These are phyloP conservation scores for Didymella glomerata DNA, from an alignment of 2,329 filamentous ascomycete species.

Conservation along the genomic window DNA sequence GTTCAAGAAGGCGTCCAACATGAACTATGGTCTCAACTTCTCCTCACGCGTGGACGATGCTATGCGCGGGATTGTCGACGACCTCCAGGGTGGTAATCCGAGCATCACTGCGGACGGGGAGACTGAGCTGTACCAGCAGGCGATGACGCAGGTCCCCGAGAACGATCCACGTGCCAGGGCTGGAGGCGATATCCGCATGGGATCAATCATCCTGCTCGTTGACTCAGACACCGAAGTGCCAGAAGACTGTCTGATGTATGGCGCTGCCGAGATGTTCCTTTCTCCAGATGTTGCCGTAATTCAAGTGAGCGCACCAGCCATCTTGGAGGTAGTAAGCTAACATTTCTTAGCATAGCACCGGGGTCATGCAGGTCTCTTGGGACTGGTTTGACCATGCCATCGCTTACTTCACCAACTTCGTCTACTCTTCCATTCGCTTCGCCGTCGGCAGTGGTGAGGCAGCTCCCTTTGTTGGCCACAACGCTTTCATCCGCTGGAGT, in stretches of 20 bases:
- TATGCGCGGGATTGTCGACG: conserved; percentile 56
- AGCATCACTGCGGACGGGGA: conserved; percentile 40
- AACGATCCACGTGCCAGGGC: conserved; percentile 74
- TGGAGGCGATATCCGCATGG: conserved; percentile 84
- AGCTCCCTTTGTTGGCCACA: conserved; percentile 80
- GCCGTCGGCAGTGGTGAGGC: conserved; percentile 75
- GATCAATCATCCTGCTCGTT: conserved; percentile 79
- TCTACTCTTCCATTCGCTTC: conserved; percentile 77
- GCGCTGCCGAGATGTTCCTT: conserved; percentile 82
- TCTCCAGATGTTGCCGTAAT: conserved; percentile 80
- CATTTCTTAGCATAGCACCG: conserved; percentile 62
- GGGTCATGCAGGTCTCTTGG: conserved; percentile 75
- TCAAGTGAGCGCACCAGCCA: conserved; percentile 54
- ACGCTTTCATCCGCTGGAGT: conserved; percentile 76
- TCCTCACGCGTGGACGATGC: conserved; percentile 69
- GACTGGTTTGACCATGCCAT: conserved; percentile 79
- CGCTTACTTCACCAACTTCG: conserved; percentile 80
- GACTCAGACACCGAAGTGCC: conserved; percentile 57
- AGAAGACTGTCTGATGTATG: conserved; percentile 77
- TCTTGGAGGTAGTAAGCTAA: too few relatives aligned
- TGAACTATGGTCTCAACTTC: conserved; percentile 72
- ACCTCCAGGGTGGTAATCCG: conserved; percentile 34
- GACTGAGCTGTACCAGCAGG: conserved; percentile 25
- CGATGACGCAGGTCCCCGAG: conserved; percentile 70
- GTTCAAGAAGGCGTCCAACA: conserved; percentile 66